Conservation (phyloP, 164 flowering plant species). For the Annona cherimola region DNA sequence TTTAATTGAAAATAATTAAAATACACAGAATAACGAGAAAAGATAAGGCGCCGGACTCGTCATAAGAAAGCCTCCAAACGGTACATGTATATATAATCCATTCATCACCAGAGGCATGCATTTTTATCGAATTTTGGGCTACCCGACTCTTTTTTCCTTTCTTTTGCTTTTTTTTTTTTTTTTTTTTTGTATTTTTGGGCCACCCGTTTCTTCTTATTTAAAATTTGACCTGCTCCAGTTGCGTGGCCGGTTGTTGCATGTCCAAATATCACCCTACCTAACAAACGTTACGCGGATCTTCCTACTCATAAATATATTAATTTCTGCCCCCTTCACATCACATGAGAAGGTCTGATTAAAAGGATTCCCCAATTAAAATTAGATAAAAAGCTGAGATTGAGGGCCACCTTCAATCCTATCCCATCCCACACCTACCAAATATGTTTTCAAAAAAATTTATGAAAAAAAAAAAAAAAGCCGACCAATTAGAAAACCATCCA, state of each 20-base stretch:
- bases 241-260: background rate
- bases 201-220: background rate
- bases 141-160: too few relatives aligned
- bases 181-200: background rate
- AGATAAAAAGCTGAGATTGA: background rate
- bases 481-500: background rate
- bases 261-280: background rate
- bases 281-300: background rate
- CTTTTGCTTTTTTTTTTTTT: too few relatives aligned
- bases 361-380: background rate
- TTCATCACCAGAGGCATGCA: background rate
- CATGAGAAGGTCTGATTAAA: background rate
- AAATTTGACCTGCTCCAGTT: background rate
- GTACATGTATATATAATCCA: background rate
- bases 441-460: too few relatives aligned
- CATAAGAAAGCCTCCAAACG: too few relatives aligned
- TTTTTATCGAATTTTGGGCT: background rate
- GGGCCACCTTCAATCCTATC: constrained; percentile 1
- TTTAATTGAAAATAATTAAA: too few relatives aligned
- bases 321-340: too few relatives aligned
- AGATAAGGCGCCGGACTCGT: too few relatives aligned
- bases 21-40: too few relatives aligned
- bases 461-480: constrained; percentile 1
- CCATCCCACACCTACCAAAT: constrained; percentile 6
- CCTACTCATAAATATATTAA: background rate